Percentiles rank a stretch among this genome's conserved stretches.
Evolutionary conservation across 257 asterid species (phyloP).

Genomic region (Phtheirospermum japonicum): DNA sequence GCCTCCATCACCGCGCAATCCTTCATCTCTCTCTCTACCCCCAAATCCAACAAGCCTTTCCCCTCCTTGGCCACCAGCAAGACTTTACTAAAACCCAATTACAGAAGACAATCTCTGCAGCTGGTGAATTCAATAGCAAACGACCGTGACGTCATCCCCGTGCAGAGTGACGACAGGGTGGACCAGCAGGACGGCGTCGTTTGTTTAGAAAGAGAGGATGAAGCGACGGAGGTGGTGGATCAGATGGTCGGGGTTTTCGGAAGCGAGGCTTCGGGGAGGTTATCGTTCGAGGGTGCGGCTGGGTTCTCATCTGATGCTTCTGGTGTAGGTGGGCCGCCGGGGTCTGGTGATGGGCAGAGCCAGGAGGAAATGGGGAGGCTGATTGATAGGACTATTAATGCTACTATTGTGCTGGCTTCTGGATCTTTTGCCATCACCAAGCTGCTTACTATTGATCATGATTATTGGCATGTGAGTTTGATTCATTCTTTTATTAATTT

Average conservation of each 20-base stretch:
- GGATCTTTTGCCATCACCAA: conserved; percentile 78
- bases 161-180: conserved; percentile 46
- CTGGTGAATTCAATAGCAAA: conserved; percentile 36
- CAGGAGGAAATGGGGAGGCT: conserved; percentile 42
- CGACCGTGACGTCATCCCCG: conserved; percentile 50
- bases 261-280: conserved; percentile 40
- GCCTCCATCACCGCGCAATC: conserved; percentile 41
- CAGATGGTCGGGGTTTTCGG: conserved; percentile 67
- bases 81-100: conserved; percentile 25
- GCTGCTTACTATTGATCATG: conserved; percentile 72
- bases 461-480: conserved; percentile 83
- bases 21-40: conserved; percentile 46
- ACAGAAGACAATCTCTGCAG: conserved; percentile 28
- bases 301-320: conserved; percentile 51
- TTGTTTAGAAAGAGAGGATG: conserved; percentile 36
- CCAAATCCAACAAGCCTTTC: conserved; percentile 21
- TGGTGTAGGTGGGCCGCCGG: conserved; percentile 39
- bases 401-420: conserved; percentile 71
- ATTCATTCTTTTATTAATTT: background rate
- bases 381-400: conserved; percentile 68
- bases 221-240: conserved; percentile 41
- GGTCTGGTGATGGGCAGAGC: conserved; percentile 29
- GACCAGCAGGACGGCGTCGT: conserved; percentile 59
- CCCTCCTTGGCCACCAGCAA: conserved; percentile 23
- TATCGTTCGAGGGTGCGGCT: conserved; percentile 62